Percentiles rank a stretch among this genome's conserved stretches.
phyloP scores from a whole-genome alignment of 129 eudicot genomes.

The Lactuca saligna region DNA sequence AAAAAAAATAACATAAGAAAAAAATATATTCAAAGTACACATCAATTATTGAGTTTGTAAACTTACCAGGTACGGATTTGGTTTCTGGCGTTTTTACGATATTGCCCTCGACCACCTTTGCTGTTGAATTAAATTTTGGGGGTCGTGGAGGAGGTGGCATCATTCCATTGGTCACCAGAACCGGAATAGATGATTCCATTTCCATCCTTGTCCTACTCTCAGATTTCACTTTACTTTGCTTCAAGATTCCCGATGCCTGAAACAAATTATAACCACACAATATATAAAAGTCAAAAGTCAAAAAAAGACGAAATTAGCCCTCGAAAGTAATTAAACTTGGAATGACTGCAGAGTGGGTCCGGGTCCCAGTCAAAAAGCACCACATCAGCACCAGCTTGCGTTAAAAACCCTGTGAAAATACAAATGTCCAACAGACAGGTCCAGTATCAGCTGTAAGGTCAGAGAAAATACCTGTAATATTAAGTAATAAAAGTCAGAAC shows the following conservation, averaged over 20 bases:
- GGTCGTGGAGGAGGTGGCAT: slow-evolving; percentile 49
- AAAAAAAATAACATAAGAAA: no score
- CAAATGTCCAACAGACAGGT: slow-evolving; percentile 75
- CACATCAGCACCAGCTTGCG: slow-evolving; percentile 36
- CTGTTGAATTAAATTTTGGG: slow-evolving; percentile 32
- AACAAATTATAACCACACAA: slow-evolving; percentile 41
- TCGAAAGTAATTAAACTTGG: neutral
- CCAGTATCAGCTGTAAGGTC: slow-evolving; percentile 96
- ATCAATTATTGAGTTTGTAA: slow-evolving; percentile 11
- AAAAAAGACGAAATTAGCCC: neutral
- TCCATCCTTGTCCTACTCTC: slow-evolving; percentile 31
- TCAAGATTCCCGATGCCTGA: slow-evolving; percentile 55
- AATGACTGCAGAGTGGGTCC: slow-evolving; percentile 28
- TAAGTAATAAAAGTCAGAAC: slow-evolving; percentile 53
- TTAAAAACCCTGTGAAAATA: slow-evolving; percentile 73
- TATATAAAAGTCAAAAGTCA: slow-evolving; percentile 13
- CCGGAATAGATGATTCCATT: slow-evolving; percentile 42
- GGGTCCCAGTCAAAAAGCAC: slow-evolving; percentile 32
- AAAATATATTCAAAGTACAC: no score
- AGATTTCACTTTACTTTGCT: slow-evolving; percentile 39
- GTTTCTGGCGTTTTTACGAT: slow-evolving; percentile 31
- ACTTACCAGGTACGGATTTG: slow-evolving; percentile 70
- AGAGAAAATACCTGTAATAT: slow-evolving; percentile 98
- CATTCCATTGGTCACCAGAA: slow-evolving; percentile 37
- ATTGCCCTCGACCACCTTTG: slow-evolving; percentile 31